Evolutionary conservation across 192 early-diverging fungal species (phyloP).

Genomic region (Coemansia umbellata): DNA sequence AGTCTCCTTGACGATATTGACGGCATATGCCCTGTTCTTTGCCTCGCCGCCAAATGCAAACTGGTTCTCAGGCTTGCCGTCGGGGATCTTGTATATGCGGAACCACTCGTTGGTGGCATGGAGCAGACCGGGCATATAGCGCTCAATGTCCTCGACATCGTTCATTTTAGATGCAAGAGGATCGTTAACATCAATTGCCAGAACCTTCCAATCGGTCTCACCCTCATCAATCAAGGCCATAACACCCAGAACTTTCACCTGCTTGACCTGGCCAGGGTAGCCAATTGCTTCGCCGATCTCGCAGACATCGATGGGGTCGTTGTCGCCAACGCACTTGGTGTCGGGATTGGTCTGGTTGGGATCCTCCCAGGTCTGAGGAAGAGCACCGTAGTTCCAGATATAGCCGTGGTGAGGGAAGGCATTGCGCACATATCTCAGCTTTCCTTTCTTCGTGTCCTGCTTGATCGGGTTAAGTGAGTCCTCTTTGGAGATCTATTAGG

Average conservation of each 20-base stretch:
- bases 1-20: slow-evolving; percentile 86
- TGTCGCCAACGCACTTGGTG: slow-evolving; percentile 95
- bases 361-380: slow-evolving; percentile 99
- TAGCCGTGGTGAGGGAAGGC: slow-evolving; percentile 99
- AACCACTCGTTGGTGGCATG: slow-evolving; percentile 99
- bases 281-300: slow-evolving; percentile 97
- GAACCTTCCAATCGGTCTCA: slow-evolving; percentile 99
- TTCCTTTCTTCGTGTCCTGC: slow-evolving; percentile 99
- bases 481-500: slow-evolving; percentile 91
- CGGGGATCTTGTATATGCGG: slow-evolving; percentile 99
- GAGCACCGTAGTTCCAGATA: slow-evolving; percentile 99
- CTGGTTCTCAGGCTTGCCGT: slow-evolving; percentile 99
- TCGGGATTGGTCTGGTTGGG: slow-evolving; percentile 84
- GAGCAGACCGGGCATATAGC: slow-evolving; percentile 91
- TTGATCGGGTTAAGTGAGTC: slow-evolving; percentile 97
- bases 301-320: slow-evolving; percentile 96
- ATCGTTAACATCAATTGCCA: slow-evolving; percentile 97
- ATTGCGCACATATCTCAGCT: slow-evolving; percentile 97
- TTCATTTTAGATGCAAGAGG: slow-evolving; percentile 95
- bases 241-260: slow-evolving; percentile 97
- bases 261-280: slow-evolving; percentile 93
- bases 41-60: slow-evolving; percentile 94
- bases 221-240: slow-evolving; percentile 99
- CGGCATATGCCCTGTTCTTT: slow-evolving; percentile 82
- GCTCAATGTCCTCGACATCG: slow-evolving; percentile 98